Conservation (phyloP, 2,329 filamentous ascomycete species). For the Ophiostoma tasmaniense region DNA sequence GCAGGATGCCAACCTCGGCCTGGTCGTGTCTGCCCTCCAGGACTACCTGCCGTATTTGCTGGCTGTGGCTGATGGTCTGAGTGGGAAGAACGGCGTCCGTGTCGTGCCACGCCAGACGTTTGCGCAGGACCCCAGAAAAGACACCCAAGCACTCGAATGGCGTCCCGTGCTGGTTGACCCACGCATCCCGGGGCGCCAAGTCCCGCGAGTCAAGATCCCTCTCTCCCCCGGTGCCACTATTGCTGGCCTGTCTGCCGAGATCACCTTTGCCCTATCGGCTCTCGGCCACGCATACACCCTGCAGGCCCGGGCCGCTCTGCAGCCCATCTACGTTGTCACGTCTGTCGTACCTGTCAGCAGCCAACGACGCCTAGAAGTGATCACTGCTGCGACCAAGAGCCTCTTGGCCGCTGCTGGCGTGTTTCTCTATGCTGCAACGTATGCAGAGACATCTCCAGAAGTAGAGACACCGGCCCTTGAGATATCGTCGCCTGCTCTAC, state of each 20-base stretch:
- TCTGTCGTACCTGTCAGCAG: slow-evolving; percentile 50
- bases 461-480: slow-evolving; percentile 38
- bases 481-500: slow-evolving; percentile 43
- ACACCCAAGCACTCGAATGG: slow-evolving; percentile 58
- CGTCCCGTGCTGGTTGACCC: slow-evolving; percentile 64
- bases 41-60: slow-evolving; percentile 79
- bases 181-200: slow-evolving; percentile 48
- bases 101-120: slow-evolving; percentile 24
- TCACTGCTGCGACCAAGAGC: slow-evolving; percentile 66
- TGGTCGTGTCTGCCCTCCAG: slow-evolving; percentile 60
- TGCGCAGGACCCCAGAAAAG: background rate
- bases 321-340: slow-evolving; percentile 62
- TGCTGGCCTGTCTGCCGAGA: slow-evolving; percentile 60
- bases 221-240: slow-evolving; percentile 32
- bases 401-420: slow-evolving; percentile 72
- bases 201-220: slow-evolving; percentile 54
- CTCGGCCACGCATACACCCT: slow-evolving; percentile 67
- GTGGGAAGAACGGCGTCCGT: background rate
- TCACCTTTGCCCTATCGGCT: slow-evolving; percentile 69
- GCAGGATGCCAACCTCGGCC: slow-evolving; percentile 61
- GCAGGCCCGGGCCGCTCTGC: slow-evolving; percentile 62
- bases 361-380: slow-evolving; percentile 60
- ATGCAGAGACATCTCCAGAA: slow-evolving; percentile 23
- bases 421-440: slow-evolving; percentile 60
- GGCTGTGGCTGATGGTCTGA: slow-evolving; percentile 64